A percentile compares a stretch with the other conserved stretches of the same genome.
phyloP scores from a whole-genome alignment of 495 filamentous ascomycete species.

The Halenospora varia region DNA sequence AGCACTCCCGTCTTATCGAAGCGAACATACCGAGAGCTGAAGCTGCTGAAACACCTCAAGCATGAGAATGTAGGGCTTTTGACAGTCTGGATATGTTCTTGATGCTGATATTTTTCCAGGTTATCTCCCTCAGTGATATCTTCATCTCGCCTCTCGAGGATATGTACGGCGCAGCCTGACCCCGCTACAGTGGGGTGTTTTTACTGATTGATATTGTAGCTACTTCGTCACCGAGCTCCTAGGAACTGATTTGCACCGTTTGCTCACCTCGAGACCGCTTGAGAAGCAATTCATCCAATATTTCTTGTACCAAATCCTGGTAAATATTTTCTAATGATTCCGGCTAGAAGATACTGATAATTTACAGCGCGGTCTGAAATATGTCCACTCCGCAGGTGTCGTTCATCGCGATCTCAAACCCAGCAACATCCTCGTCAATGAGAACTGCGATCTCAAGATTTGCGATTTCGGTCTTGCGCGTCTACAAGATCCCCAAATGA shows the following conservation, averaged over 20 bases:
- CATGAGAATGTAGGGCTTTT: constrained; percentile 81
- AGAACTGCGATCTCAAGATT: constrained; percentile 99
- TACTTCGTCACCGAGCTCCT: constrained; percentile 98
- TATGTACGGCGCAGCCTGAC: constrained; percentile 59
- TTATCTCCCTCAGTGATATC: constrained; percentile 98
- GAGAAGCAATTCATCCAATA: constrained; percentile 99
- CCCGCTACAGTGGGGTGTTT: background rate
- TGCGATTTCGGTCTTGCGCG: constrained; percentile 97
- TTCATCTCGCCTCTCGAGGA: constrained; percentile 99
- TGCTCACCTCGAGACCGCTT: constrained; percentile 90
- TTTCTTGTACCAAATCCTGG: constrained; percentile 98
- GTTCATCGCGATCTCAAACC: constrained; percentile 97
- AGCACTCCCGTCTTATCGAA: constrained; percentile 97
- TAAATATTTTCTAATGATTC: constrained; percentile 35
- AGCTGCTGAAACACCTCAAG: constrained; percentile 91
- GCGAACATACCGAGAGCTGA: constrained; percentile 94
- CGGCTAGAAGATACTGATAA: constrained; percentile 28
- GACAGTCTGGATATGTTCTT: background rate
- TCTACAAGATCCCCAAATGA: constrained; percentile 99
- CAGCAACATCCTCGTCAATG: constrained; percentile 97
- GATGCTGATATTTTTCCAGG: constrained; percentile 44
- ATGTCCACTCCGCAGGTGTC: constrained; percentile 96
- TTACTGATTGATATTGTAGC: constrained; percentile 44
- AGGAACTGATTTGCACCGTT: constrained; percentile 92
- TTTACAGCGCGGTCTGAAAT: constrained; percentile 88